Conservation (phyloP, 2,329 filamentous ascomycete species). For the Chaetothyriales sp. region DNA sequence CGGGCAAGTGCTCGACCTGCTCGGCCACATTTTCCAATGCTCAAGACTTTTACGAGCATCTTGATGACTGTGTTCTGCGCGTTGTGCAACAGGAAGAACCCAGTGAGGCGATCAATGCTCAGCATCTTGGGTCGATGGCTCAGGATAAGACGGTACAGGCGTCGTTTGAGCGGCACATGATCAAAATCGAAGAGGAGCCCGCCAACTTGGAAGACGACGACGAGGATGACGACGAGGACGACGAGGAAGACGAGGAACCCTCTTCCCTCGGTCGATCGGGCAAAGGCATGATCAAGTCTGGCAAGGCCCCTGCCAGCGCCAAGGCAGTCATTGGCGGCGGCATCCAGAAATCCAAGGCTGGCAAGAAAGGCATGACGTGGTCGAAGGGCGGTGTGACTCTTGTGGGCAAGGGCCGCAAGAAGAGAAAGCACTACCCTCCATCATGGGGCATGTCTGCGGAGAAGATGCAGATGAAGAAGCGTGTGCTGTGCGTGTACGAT, state of each 20-base stretch:
- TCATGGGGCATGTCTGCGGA: conserved; percentile 86
- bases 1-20: conserved; percentile 85
- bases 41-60: conserved; percentile 94
- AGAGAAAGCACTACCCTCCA: conserved; percentile 81
- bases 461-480: conserved; percentile 98
- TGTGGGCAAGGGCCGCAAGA: conserved; percentile 59
- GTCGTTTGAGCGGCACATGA: conserved; percentile 44
- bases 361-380: conserved; percentile 59
- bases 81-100: conserved; percentile 48
- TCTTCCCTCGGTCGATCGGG: conserved; percentile 28
- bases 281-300: conserved; percentile 33
- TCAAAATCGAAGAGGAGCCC: conserved; percentile 36
- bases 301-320: conserved; percentile 41
- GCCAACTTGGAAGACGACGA: conserved; percentile 33
- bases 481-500: conserved; percentile 84
- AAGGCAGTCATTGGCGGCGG: conserved; percentile 38
- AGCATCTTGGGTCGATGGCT: conserved; percentile 45
- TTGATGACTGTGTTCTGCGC: conserved; percentile 57
- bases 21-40: conserved; percentile 70
- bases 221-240: conserved; percentile 44
- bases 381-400: conserved; percentile 58
- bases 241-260: conserved; percentile 42
- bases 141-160: conserved; percentile 44
- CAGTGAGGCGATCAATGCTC: conserved; percentile 44
- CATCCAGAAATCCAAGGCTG: conserved; percentile 28